Base-by-base conservation (phyloP, 2,329 filamentous ascomycete species). In the Calycina marina region DNA sequence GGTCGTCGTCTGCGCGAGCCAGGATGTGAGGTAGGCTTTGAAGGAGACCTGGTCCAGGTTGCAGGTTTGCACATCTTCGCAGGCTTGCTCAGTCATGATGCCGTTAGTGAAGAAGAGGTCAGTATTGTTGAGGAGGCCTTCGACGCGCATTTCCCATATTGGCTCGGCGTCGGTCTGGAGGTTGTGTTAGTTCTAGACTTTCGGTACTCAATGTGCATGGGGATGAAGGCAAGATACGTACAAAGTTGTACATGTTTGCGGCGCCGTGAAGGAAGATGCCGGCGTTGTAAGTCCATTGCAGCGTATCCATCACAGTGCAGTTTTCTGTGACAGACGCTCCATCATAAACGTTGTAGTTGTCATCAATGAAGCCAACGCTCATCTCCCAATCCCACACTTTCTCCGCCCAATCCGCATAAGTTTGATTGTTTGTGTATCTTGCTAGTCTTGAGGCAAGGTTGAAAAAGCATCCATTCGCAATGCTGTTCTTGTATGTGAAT, bases 391-490 rank as follows among this genome's bases (percentile, higher is more conserved):
- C 63, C 60, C 81, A 93, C 1, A 71, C 68, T 42, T 61, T 73
- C 14, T 71, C 67, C 0, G 81, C 82, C 81, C 80, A 88, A 4
- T 83, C 69, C 2, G 70, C 65, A 52, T 92, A 92, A 0, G 79
- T 80, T 24, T 61, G 48, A 47, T 92, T 88, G 6, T 72, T 72
- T 0, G 83, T 92, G 54, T 84, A 88, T 4, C 74, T 62, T 1
- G 77, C 79, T 6, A 86, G 60, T 5, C 80, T 70, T 2, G 79
- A 69, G 5, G 63, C 69, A 5, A 73, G 52, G 29, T 70, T 68
- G 50, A 73, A 73, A 53, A 73, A 71, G 37, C 67, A 69, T 4
- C 66, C 69, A 42, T 72, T 68, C 0, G 69, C 72, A 39, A 74
- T 72, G 11, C 67, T 65, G 38, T 74, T 74, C 48, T 74, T 88